phyloP scores from a whole-genome alignment of 1,284 basidiomycete species.

The Flammula alnicola region DNA sequence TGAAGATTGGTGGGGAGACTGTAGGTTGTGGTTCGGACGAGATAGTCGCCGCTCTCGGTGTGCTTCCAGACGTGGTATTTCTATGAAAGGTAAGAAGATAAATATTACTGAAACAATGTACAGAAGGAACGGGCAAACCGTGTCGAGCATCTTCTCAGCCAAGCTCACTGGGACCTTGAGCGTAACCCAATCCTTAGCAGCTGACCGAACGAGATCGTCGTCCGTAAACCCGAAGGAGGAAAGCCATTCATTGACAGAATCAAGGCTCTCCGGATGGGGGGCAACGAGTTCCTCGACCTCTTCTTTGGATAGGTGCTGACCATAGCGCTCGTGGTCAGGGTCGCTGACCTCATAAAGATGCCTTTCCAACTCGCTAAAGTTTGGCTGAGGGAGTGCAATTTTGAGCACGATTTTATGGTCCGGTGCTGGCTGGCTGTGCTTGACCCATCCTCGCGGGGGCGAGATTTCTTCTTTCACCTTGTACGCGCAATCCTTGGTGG shows the following conservation, averaged over 20 bases:
- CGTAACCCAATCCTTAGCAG: slow-evolving; percentile 73
- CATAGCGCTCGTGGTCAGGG: slow-evolving; percentile 65
- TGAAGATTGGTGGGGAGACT: slow-evolving; percentile 66
- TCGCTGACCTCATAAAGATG: slow-evolving; percentile 72
- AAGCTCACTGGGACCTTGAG: slow-evolving; percentile 60
- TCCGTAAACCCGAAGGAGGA: slow-evolving; percentile 56
- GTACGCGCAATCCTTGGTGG: slow-evolving; percentile 24
- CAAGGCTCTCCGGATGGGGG: slow-evolving; percentile 58
- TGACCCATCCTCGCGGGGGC: slow-evolving; percentile 57
- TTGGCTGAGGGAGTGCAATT: slow-evolving; percentile 68
- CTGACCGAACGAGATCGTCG: slow-evolving; percentile 52
- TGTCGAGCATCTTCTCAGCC: slow-evolving; percentile 72
- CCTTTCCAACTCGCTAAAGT: slow-evolving; percentile 61
- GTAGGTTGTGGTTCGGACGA: slow-evolving; percentile 71
- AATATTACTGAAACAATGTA: not conserved
- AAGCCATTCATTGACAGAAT: slow-evolving; percentile 67
- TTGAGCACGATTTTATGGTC: slow-evolving; percentile 58
- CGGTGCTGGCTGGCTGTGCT: slow-evolving; percentile 46
- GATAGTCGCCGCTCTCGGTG: slow-evolving; percentile 50
- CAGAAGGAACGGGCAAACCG: slow-evolving; percentile 45
- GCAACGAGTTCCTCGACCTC: slow-evolving; percentile 64
- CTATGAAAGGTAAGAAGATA: slow-evolving; percentile 38
- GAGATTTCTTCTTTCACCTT: slow-evolving; percentile 42
- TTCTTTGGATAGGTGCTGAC: slow-evolving; percentile 66
- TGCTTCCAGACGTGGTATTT: slow-evolving; percentile 69